phyloP scores from a whole-genome alignment of 345 rosid species.

The Psidium guajava region DNA sequence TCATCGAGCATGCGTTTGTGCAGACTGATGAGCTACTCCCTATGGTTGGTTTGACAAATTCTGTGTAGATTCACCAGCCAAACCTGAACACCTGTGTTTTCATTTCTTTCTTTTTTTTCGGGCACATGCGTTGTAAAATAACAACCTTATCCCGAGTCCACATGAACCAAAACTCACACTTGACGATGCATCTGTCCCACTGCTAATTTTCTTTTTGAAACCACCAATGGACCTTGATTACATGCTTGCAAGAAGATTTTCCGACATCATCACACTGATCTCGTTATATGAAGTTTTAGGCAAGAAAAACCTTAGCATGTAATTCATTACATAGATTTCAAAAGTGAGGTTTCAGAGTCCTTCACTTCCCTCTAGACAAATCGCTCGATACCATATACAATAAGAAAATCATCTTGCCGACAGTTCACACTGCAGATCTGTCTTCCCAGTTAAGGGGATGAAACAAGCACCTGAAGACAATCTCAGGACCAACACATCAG shows the following conservation, averaged over 20 bases:
- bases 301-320: background rate
- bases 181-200: background rate
- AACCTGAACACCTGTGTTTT: background rate
- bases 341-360: background rate
- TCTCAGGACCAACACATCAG: background rate
- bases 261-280: background rate
- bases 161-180: background rate
- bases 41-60: background rate
- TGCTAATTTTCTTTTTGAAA: background rate
- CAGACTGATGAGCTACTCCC: background rate
- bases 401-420: background rate
- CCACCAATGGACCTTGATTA: background rate
- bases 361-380: background rate
- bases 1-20: background rate
- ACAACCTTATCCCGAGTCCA: background rate
- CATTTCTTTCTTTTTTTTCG: background rate
- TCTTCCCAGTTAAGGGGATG: background rate
- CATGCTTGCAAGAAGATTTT: background rate
- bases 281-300: background rate
- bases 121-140: background rate
- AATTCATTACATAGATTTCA: background rate
- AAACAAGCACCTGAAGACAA: background rate
- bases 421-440: background rate
- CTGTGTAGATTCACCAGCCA: background rate
- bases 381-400: background rate